Evolutionary conservation across 164 flowering plant genomes (phyloP).

Genomic region (Nymphaea colorata): DNA sequence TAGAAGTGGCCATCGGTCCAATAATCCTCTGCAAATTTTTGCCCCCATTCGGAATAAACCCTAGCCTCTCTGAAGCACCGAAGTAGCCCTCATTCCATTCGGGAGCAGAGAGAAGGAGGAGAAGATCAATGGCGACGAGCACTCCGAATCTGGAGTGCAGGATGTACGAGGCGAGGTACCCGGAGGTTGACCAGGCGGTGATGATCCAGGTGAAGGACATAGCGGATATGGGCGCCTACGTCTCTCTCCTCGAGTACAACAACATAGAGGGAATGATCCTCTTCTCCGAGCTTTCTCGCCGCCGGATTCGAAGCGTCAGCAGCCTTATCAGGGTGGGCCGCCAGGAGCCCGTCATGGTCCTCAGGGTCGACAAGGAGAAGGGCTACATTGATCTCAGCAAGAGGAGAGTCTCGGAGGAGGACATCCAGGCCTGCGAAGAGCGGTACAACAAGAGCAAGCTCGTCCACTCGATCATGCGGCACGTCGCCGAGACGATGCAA

Average conservation of each 20-base stretch:
- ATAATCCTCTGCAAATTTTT: too few relatives aligned
- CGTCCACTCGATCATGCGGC: constrained; percentile 93
- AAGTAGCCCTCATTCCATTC: too few relatives aligned
- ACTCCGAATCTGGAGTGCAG: constrained; percentile 78
- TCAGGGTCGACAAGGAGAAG: constrained; percentile 80
- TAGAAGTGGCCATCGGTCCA: too few relatives aligned
- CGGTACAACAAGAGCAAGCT: constrained; percentile 93
- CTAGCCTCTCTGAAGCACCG: too few relatives aligned
- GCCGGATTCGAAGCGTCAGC: constrained; percentile 83
- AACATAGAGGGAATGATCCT: constrained; percentile 94
- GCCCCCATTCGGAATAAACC: too few relatives aligned
- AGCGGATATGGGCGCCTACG: constrained; percentile 93
- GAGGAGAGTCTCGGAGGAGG: constrained; percentile 83
- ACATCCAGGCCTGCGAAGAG: constrained; percentile 78
- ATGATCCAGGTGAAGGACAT: constrained; percentile 94
- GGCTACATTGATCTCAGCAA: constrained; percentile 90
- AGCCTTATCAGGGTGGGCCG: constrained; percentile 85
- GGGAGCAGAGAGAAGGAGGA: too few relatives aligned
- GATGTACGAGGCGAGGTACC: constrained; percentile 86
- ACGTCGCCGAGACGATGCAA: constrained; percentile 76
- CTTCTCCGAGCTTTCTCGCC: constrained; percentile 90
- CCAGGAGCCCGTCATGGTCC: constrained; percentile 90
- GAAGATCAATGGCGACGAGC: constrained; percentile 31
- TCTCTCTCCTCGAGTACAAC: constrained; percentile 86
- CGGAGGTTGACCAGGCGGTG: constrained; percentile 89